Percentiles rank a stretch among this genome's conserved stretches.
Evolutionary conservation across 306 rosid genomes (phyloP).

Genomic region (Hippophae gyantsensis): DNA sequence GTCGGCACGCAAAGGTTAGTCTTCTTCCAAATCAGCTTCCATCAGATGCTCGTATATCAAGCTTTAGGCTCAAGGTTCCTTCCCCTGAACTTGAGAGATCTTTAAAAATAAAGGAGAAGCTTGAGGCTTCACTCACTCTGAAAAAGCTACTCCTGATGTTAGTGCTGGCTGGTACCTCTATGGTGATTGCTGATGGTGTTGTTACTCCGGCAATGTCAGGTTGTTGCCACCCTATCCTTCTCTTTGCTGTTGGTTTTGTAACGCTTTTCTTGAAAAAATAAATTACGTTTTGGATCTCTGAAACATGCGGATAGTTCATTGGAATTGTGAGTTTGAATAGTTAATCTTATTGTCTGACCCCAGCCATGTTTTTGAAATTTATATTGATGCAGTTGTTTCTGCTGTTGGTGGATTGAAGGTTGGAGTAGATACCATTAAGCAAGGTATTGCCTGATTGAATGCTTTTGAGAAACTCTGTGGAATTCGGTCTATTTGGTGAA

Average conservation of each 20-base stretch:
- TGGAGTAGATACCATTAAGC: slow-evolving; percentile 59
- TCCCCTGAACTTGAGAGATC: slow-evolving; percentile 97
- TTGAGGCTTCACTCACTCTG: slow-evolving; percentile 69
- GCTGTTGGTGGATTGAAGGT: slow-evolving; percentile 86
- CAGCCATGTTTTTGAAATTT: neutral
- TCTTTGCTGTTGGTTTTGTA: neutral
- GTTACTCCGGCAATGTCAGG: slow-evolving; percentile 97
- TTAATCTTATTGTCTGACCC: neutral
- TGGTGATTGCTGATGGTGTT: slow-evolving; percentile 98
- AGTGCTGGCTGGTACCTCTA: slow-evolving; percentile 96
- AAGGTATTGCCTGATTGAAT: slow-evolving; percentile 42
- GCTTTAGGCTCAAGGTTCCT: slow-evolving; percentile 94
- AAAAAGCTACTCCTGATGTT: slow-evolving; percentile 74
- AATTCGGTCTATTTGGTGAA: neutral
- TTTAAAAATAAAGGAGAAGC: slow-evolving; percentile 82
- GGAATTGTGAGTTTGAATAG: slow-evolving; percentile 3
- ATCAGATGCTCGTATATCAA: slow-evolving; percentile 88
- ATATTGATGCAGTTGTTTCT: slow-evolving; percentile 61
- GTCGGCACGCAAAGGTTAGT: slow-evolving; percentile 98
- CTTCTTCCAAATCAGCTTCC: slow-evolving; percentile 97
- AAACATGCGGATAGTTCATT: neutral
- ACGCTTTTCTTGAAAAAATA: neutral
- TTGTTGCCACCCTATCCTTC: slow-evolving; percentile 11
- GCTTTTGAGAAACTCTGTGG: slow-evolving; percentile 1
- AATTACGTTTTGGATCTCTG: neutral